phyloP scores from a whole-genome alignment of 352 stramenopile genomes.

The Phytophthora megakarya region DNA sequence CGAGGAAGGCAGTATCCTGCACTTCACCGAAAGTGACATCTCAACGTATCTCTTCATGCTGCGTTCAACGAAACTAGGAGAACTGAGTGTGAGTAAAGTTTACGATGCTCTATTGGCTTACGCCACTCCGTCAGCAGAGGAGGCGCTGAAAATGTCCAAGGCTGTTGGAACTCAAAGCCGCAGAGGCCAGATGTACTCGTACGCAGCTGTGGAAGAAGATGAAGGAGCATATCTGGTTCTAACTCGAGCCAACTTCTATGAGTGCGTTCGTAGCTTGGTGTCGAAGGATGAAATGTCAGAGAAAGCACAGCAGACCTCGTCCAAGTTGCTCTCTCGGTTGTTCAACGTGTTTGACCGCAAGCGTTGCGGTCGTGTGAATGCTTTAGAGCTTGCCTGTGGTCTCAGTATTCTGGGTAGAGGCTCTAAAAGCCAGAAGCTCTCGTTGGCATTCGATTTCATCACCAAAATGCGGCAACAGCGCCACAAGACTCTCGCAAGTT shows the following conservation, averaged over 20 bases:
- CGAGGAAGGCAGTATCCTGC: slow-evolving; percentile 83
- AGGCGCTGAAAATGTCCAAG: slow-evolving; percentile 68
- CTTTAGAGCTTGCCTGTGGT: slow-evolving; percentile 83
- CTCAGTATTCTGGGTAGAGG: slow-evolving; percentile 86
- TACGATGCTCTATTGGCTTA: slow-evolving; percentile 81
- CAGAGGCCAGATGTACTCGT: slow-evolving; percentile 67
- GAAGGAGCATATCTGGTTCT: slow-evolving; percentile 83
- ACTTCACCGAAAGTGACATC: slow-evolving; percentile 87
- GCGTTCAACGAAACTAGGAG: slow-evolving; percentile 73
- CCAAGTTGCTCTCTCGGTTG: slow-evolving; percentile 78
- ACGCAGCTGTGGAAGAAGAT: slow-evolving; percentile 80
- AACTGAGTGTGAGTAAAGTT: slow-evolving; percentile 76
- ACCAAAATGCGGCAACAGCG: slow-evolving; percentile 83
- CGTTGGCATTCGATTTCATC: slow-evolving; percentile 88
- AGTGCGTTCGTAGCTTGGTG: slow-evolving; percentile 85
- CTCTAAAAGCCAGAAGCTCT: slow-evolving; percentile 88
- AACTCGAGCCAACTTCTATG: slow-evolving; percentile 83
- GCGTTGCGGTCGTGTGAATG: slow-evolving; percentile 79
- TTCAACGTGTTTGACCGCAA: slow-evolving; percentile 90
- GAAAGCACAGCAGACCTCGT: slow-evolving; percentile 86
- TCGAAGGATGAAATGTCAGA: slow-evolving; percentile 78
- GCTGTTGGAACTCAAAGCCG: slow-evolving; percentile 48
- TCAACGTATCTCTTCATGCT: slow-evolving; percentile 87
- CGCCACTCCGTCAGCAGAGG: slow-evolving; percentile 71
- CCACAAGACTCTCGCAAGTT: slow-evolving; percentile 72